These are phyloP conservation scores for Aspergillus coremiiformis DNA, from an alignment of 495 filamentous ascomycete species.

Conservation along the genomic window DNA sequence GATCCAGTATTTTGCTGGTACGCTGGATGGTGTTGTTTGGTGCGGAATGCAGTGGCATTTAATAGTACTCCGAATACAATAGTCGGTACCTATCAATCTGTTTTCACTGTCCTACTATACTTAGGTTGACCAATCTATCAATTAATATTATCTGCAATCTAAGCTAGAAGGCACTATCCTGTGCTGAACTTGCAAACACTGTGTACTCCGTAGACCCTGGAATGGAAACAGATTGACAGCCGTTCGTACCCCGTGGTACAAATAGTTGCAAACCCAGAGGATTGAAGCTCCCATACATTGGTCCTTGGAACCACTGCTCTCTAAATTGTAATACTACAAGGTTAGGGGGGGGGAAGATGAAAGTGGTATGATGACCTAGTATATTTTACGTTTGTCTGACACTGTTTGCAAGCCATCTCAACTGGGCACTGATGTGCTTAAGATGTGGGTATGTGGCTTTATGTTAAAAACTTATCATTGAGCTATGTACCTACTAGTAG, in stretches of 20 bases:
- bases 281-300: not conserved
- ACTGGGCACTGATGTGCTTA: not conserved
- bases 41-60: slow-evolving; percentile 20
- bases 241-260: not conserved
- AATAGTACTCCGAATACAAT: no score
- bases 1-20: slow-evolving; percentile 17
- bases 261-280: not conserved
- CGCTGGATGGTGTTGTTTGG: slow-evolving; percentile 15
- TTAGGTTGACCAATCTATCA: no score
- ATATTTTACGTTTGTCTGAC: not conserved
- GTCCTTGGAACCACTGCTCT: not conserved
- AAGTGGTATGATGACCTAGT: not conserved
- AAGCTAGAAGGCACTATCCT: not conserved
- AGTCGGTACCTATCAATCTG: no score
- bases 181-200: not conserved
- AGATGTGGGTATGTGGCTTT: not conserved
- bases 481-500: not conserved
- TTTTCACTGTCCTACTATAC: no score
- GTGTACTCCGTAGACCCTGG: not conserved
- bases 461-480: not conserved
- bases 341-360: not conserved
- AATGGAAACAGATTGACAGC: not conserved
- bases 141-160: not conserved
- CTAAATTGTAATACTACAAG: not conserved
- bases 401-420: not conserved